Conservation (phyloP, 2,329 filamentous ascomycete species). For the Parastagonospora avenae region DNA sequence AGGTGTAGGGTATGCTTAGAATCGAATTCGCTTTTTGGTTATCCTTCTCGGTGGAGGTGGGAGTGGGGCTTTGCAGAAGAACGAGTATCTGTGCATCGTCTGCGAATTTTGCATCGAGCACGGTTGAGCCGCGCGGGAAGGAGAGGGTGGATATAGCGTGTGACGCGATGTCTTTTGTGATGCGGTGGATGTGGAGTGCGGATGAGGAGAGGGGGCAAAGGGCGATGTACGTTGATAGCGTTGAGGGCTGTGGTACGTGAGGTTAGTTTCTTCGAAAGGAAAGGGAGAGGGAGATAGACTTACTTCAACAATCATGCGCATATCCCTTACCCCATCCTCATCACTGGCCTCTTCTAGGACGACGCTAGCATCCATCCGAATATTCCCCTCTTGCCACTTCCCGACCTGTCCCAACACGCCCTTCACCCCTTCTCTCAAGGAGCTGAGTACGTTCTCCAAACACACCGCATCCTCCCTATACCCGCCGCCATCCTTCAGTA, state of each 20-base stretch:
- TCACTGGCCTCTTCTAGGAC: slow-evolving; percentile 49
- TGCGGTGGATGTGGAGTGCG: slow-evolving; percentile 35
- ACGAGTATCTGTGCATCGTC: slow-evolving; percentile 66
- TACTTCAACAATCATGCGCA: slow-evolving; percentile 62
- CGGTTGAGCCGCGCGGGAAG: slow-evolving; percentile 31
- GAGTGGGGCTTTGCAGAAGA: slow-evolving; percentile 54
- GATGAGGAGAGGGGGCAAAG: slow-evolving; percentile 13
- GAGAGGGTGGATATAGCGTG: slow-evolving; percentile 61
- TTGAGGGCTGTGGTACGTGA: slow-evolving; percentile 3
- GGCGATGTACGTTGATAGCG: slow-evolving; percentile 36
- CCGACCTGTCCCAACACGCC: slow-evolving; percentile 47
- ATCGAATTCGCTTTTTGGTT: slow-evolving; percentile 3
- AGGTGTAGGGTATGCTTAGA: slow-evolving; percentile 4
- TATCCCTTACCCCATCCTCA: slow-evolving; percentile 53
- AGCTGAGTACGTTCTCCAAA: slow-evolving; percentile 47
- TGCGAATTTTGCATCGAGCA: slow-evolving; percentile 71
- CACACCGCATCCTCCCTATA: slow-evolving; percentile 43
- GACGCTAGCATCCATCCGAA: slow-evolving; percentile 70
- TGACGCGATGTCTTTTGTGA: slow-evolving; percentile 33
- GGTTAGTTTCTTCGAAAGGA: slow-evolving; percentile 1
- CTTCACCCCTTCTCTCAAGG: slow-evolving; percentile 40
- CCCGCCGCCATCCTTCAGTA: slow-evolving; percentile 52
- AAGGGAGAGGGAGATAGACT: slow-evolving; percentile 11
- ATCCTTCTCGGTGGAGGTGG: background rate
- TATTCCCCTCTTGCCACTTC: slow-evolving; percentile 56